Conservation (phyloP, 2,329 filamentous ascomycete genomes). For the Hypoxylon sp. region DNA sequence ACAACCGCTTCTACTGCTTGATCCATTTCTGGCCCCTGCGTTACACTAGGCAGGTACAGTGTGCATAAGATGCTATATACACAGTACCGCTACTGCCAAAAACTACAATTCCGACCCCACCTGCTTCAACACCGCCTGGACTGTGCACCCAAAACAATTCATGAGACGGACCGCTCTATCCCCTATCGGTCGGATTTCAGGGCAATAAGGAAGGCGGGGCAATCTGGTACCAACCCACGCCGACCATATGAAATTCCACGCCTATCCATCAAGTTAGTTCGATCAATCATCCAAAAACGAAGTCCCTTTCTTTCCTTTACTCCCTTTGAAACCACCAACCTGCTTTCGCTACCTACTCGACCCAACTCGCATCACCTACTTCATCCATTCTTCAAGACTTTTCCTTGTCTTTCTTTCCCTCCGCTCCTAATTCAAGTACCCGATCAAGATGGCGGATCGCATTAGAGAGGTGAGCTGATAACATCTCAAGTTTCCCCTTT, state of each 20-base stretch:
- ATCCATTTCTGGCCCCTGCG: slow-evolving; percentile 16
- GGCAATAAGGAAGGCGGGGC: slow-evolving; percentile 41
- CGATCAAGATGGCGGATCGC: slow-evolving; percentile 65
- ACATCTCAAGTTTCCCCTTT: slow-evolving; percentile 31
- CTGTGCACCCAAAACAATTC: slow-evolving; percentile 36
- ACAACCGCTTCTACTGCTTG: too few relatives aligned
- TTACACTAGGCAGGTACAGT: slow-evolving; percentile 6
- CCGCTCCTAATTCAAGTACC: slow-evolving; percentile 29
- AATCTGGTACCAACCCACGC: slow-evolving; percentile 40
- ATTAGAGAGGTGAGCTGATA: slow-evolving; percentile 81
- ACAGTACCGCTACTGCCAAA: slow-evolving; percentile 6
- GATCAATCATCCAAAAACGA: slow-evolving; percentile 39
- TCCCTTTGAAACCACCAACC: slow-evolving; percentile 35
- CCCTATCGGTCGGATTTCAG: slow-evolving; percentile 30
- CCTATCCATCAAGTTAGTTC: slow-evolving; percentile 41
- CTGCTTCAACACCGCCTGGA: slow-evolving; percentile 7
- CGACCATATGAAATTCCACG: slow-evolving; percentile 46
- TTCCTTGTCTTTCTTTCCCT: slow-evolving; percentile 44
- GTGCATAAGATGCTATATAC: not conserved
- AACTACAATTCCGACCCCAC: slow-evolving; percentile 8
- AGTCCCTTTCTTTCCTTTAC: slow-evolving; percentile 41
- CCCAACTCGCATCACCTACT: slow-evolving; percentile 27
- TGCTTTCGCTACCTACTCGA: slow-evolving; percentile 36
- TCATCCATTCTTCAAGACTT: slow-evolving; percentile 40
- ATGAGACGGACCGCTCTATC: slow-evolving; percentile 32